Evolutionary conservation across 805 yeast genomes (phyloP), one percentile per base, ranked within the genome.

Genomic region (Ogataea nonfermentans): DNA sequence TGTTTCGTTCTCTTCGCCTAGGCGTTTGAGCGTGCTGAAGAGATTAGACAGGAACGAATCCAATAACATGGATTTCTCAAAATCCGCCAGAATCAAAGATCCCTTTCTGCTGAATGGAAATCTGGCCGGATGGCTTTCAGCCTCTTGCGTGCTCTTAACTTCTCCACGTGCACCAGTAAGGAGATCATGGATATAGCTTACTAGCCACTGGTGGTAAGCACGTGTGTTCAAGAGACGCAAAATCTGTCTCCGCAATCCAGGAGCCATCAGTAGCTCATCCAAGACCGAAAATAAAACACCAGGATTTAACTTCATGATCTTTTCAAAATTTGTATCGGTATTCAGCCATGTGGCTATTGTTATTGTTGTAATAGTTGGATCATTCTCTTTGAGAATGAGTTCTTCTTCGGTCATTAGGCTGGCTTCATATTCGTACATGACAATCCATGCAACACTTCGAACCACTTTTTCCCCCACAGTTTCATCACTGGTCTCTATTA

Each of bases 181-280:
- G 14, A 84, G 56, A 51, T 81, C 84, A 59, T 73, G 81, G 12
- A 81, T 69, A 56, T 81, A 84, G 48, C 79, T 78, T 25, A 83
- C 76, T 29, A 79, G 50, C 41, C 76, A 60, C 48, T 74, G 73
- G 22, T 76, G 76, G 13, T 80, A 57, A 37, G 78, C 74, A 50
- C 78, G 58, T 55, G 79, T 86, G 1, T 88, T 79, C 14, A 84
- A 57, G 46, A 74, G 78, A 86, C 87, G 81, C 29, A 84, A 78
- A 10, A 82, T 54, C 0, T 75, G 75, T 22, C 87, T 60, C 49
- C 90, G 69, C 48, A 70, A 73, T 0, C 88, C 88, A 40, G 66
- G 63, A 36, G 79, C 74, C 86, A 83, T 81, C 38, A 84, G 63
- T 68, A 84, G 63, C 59, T 84, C 91, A 58, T 82, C 89, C 55